phyloP scores from a whole-genome alignment of 495 filamentous ascomycete species.

The Xylaria bambusicola region DNA sequence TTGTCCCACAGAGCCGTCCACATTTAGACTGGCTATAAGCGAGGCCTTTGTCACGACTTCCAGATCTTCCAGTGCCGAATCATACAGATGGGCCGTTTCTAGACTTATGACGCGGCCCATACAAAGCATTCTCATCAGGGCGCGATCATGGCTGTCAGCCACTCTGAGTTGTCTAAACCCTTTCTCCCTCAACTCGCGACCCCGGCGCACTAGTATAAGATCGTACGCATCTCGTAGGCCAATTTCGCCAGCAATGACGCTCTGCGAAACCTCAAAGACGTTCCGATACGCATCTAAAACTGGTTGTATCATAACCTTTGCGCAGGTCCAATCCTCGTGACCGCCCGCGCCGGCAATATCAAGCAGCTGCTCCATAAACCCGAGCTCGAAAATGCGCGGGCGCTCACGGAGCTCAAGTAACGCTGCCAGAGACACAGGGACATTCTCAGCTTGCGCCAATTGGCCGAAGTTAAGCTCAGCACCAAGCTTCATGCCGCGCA shows the following conservation, averaged over 20 bases:
- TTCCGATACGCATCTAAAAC: slow-evolving; percentile 36
- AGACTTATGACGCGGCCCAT: slow-evolving; percentile 37
- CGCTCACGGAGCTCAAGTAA: slow-evolving; percentile 29
- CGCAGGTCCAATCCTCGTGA: slow-evolving; percentile 41
- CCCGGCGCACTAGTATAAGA: slow-evolving; percentile 32
- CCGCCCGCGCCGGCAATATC: slow-evolving; percentile 43
- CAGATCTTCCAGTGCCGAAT: slow-evolving; percentile 28
- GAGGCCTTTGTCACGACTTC: slow-evolving; percentile 22
- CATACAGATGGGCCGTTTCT: slow-evolving; percentile 34
- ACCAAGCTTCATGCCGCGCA: slow-evolving; percentile 47
- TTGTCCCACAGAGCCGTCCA: slow-evolving; percentile 31
- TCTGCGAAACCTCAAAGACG: slow-evolving; percentile 33
- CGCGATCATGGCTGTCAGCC: slow-evolving; percentile 29
- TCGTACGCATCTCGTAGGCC: slow-evolving; percentile 39
- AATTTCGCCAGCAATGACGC: slow-evolving; percentile 25
- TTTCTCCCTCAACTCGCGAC: slow-evolving; percentile 22
- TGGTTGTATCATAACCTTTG: slow-evolving; percentile 37
- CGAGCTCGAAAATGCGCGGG: slow-evolving; percentile 34
- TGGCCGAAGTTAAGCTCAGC: slow-evolving; percentile 49
- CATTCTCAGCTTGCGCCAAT: slow-evolving; percentile 44
- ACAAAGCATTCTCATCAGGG: slow-evolving; percentile 37
- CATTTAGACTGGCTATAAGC: slow-evolving; percentile 32
- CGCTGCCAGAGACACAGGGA: slow-evolving; percentile 31
- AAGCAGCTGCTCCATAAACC: slow-evolving; percentile 42
- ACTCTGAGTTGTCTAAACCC: slow-evolving; percentile 34